Conservation (phyloP, 257 asterid species). For the Primulina tabacum region DNA sequence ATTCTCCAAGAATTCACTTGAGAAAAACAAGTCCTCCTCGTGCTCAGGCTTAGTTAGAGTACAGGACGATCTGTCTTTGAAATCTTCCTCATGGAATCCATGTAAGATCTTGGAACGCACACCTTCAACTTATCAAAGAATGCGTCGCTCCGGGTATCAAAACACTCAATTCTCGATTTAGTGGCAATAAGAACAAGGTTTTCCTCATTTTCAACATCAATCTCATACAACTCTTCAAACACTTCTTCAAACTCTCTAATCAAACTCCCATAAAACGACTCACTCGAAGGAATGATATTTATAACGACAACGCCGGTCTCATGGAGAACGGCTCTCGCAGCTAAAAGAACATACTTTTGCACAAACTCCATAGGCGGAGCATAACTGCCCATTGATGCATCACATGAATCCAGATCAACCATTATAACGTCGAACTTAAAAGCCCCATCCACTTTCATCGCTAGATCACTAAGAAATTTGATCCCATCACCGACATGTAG, state of each 20-base stretch:
- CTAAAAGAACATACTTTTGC: conserved; percentile 44
- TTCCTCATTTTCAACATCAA: conserved; percentile 77
- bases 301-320: conserved; percentile 49
- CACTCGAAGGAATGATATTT: conserved; percentile 52
- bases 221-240: conserved; percentile 60
- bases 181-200: conserved; percentile 72
- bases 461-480: conserved; percentile 38
- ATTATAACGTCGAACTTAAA: conserved; percentile 58
- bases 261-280: conserved; percentile 39
- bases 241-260: conserved; percentile 38
- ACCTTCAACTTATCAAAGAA: conserved; percentile 46
- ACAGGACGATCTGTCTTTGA: conserved; percentile 12
- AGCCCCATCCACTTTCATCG: conserved; percentile 16
- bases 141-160: conserved; percentile 22
- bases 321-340: conserved; percentile 39
- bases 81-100: conserved; percentile 48
- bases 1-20: too few species aligned
- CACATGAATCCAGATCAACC: conserved; percentile 89
- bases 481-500: conserved; percentile 61
- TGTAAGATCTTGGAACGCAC: conserved; percentile 38
- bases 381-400: conserved; percentile 42
- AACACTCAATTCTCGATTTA: conserved; percentile 27
- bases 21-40: too few species aligned
- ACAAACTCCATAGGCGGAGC: conserved; percentile 78
- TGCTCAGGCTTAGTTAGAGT: too few species aligned